phyloP scores from a whole-genome alignment of 2,329 filamentous ascomycete genomes.

The Xylariomycetidae sp. region DNA sequence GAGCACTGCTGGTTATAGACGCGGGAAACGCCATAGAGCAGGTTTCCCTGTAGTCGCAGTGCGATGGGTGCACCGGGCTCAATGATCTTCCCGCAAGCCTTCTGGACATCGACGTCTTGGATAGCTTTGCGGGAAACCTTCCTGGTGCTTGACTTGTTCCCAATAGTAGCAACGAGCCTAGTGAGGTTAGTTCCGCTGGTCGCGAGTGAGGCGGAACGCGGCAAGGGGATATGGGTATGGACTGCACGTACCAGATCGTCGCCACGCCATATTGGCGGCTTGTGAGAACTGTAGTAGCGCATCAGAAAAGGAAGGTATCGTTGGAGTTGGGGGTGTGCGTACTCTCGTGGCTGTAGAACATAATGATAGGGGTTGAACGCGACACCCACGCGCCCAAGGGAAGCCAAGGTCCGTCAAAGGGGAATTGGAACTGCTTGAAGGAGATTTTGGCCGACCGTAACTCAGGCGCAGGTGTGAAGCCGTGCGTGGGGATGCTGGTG shows the following conservation, averaged over 20 bases:
- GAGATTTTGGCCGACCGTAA: no score
- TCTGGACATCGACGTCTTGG: constrained; percentile 76
- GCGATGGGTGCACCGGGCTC: constrained; percentile 79
- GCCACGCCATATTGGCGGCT: constrained; percentile 86
- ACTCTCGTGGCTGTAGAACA: constrained; percentile 98
- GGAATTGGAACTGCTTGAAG: no score
- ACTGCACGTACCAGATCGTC: constrained; percentile 71
- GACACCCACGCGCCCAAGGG: no score
- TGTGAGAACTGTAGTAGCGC: constrained; percentile 57
- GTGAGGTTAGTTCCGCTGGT: no score
- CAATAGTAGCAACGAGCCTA: constrained; percentile 89
- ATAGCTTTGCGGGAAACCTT: constrained; percentile 82
- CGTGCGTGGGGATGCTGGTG: no score
- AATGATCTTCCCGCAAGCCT: constrained; percentile 84
- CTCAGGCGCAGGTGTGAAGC: no score
- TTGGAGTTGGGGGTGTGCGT: constrained; percentile 27
- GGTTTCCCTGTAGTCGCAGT: constrained; percentile 78
- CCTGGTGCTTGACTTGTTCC: constrained; percentile 61
- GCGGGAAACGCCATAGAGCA: constrained; percentile 78
- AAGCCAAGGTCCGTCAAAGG: no score
- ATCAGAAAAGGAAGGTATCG: constrained; percentile 1
- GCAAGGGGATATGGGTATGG: no score
- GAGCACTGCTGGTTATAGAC: constrained; percentile 83
- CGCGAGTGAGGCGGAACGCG: no score
- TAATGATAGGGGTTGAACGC: constrained; percentile 31